These are phyloP conservation scores for Cladosporium sp. DNA, from an alignment of 2,329 filamentous ascomycete species.

Conservation along the genomic window DNA sequence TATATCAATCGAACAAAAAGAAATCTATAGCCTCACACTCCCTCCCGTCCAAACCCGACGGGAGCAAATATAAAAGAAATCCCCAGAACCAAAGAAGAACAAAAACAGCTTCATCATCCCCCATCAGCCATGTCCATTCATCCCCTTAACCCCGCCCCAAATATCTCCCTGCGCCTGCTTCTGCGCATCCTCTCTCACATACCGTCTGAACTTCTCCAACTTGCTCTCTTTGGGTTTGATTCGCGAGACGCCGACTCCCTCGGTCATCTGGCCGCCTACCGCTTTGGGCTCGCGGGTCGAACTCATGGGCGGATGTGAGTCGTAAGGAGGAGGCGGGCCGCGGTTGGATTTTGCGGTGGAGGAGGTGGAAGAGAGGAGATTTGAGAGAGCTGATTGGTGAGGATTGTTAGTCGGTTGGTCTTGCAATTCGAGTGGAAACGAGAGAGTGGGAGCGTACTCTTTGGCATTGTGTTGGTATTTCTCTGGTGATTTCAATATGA, in stretches of 20 bases:
- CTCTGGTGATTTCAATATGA: not conserved
- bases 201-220: slow-evolving; percentile 8
- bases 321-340: not conserved
- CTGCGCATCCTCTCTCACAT: slow-evolving; percentile 3
- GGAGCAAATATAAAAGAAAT: not conserved
- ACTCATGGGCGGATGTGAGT: slow-evolving; percentile 6
- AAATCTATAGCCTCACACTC: not conserved
- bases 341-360: not conserved
- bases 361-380: not conserved
- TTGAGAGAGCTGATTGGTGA: not conserved
- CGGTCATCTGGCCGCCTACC: slow-evolving; percentile 10
- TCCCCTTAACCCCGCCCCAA: slow-evolving; percentile 5
- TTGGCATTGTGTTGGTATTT: not conserved
- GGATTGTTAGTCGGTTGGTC: not conserved
- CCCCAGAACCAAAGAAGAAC: not conserved
- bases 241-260: slow-evolving; percentile 5
- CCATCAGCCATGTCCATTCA: slow-evolving; percentile 7
- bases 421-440: not conserved
- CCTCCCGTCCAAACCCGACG: not conserved
- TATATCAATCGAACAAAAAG: not conserved
- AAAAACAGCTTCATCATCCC: not conserved
- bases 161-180: slow-evolving; percentile 12
- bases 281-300: slow-evolving; percentile 11
- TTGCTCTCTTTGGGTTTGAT: slow-evolving; percentile 10
- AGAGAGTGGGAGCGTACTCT: not conserved